Conservation (phyloP, 2,329 filamentous ascomycete genomes). For the Calonectria crousiana region DNA sequence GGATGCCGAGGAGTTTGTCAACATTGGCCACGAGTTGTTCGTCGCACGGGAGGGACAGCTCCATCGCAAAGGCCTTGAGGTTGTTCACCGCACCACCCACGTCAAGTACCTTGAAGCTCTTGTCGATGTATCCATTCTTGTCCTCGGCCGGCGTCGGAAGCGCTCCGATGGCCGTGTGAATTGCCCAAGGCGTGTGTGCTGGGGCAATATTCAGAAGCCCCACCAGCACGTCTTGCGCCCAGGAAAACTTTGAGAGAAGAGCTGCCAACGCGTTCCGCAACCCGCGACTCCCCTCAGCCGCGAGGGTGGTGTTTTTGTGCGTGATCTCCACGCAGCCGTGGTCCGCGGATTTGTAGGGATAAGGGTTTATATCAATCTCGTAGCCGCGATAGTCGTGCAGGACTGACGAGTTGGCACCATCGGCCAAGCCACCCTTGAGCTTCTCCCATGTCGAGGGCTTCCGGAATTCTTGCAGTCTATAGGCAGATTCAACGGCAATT, state of each 20-base stretch:
- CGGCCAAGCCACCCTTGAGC: background rate
- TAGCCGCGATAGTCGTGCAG: background rate
- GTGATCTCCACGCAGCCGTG: background rate
- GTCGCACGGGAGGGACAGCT: background rate
- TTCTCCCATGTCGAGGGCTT: background rate
- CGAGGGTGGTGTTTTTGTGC: background rate
- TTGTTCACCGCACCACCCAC: background rate
- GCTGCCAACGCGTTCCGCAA: background rate
- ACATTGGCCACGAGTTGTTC: background rate
- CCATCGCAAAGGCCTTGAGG: background rate
- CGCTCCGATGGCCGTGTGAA: background rate
- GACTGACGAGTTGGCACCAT: background rate
- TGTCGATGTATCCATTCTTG: background rate
- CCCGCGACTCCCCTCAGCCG: background rate
- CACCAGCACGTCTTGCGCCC: background rate
- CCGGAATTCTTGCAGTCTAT: background rate
- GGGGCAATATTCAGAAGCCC: background rate
- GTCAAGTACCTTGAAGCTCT: background rate
- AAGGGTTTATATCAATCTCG: background rate
- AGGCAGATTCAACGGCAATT: background rate
- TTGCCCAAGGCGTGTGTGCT: background rate
- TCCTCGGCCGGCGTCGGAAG: background rate
- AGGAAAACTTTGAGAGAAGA: background rate
- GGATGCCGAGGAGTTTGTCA: background rate
- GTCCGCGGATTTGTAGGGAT: background rate